Evolutionary conservation across 192 early-diverging fungal genomes (phyloP).

Genomic region (Podochytrium sp.): DNA sequence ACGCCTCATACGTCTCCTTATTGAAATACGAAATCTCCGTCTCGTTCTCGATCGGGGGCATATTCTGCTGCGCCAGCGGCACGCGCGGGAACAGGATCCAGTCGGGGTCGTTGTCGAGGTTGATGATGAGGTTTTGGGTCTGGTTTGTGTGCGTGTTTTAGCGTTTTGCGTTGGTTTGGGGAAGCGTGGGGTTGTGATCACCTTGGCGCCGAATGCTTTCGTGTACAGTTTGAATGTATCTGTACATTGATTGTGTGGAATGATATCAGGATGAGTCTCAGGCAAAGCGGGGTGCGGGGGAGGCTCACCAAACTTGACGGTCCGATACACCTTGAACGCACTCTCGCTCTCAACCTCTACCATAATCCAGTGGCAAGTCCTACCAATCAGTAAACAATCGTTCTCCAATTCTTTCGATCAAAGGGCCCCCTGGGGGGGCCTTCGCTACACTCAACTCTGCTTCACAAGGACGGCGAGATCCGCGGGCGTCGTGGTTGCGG

Average conservation of each 20-base stretch:
- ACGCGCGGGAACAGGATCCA: constrained; percentile 27
- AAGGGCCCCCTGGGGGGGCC: too few relatives aligned
- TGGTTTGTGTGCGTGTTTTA: constrained; percentile 30
- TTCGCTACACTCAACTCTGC: too few relatives aligned
- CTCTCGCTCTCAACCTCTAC: constrained; percentile 63
- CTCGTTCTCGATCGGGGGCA: constrained; percentile 62
- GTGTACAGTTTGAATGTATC: constrained; percentile 81
- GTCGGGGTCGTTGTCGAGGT: constrained; percentile 73
- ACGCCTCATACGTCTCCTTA: constrained; percentile 68
- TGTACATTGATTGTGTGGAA: constrained; percentile 24
- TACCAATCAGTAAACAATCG: too few relatives aligned
- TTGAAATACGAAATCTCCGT: constrained; percentile 87
- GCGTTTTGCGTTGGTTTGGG: not conserved
- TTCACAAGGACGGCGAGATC: constrained; percentile 59
- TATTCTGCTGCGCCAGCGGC: constrained; percentile 1
- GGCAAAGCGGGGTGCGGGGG: not conserved
- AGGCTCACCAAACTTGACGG: constrained; percentile 65
- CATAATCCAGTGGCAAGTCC: not conserved
- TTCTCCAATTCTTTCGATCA: too few relatives aligned
- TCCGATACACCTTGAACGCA: constrained; percentile 74
- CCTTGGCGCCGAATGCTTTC: constrained; percentile 74
- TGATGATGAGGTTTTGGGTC: constrained; percentile 87
- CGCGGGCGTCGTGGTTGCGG: constrained; percentile 64
- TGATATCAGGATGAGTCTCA: not conserved
- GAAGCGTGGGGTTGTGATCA: constrained; percentile 22